phyloP scores from a whole-genome alignment of 352 stramenopile species.

The Phytophthora pisi region DNA sequence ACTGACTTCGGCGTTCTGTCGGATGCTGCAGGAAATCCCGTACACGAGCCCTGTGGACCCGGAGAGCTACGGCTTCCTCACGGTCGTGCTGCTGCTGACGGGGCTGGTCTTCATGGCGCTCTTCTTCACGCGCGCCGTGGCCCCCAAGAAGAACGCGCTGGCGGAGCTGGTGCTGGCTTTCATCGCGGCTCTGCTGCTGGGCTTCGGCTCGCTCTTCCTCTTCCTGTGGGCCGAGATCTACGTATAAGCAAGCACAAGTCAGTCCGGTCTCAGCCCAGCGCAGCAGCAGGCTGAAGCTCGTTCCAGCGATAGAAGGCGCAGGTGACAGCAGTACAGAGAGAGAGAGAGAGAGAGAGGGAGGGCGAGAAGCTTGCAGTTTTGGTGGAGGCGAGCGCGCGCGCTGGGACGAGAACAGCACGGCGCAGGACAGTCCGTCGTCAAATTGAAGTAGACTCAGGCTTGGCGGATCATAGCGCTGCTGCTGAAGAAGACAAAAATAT shows the following conservation, averaged over 20 bases:
- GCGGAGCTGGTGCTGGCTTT: constrained; percentile 73
- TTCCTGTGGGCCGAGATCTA: constrained; percentile 91
- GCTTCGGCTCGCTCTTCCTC: constrained; percentile 85
- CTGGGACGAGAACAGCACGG: not conserved
- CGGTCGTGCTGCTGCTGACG: constrained; percentile 58
- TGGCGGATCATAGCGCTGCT: constrained; percentile 5
- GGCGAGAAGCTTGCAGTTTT: constrained; percentile 22
- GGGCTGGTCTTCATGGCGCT: constrained; percentile 81
- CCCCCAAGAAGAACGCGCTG: constrained; percentile 79
- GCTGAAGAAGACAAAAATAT: constrained; percentile 39
- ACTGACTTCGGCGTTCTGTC: not conserved
- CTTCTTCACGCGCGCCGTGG: constrained; percentile 83
- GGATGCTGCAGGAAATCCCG: constrained; percentile 68
- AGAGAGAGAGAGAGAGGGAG: not conserved
- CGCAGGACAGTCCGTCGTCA: constrained; percentile 1
- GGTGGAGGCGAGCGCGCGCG: constrained; percentile 2
- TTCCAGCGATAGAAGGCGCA: constrained; percentile 25
- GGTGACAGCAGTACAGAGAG: not conserved
- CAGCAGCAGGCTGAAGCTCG: constrained; percentile 7
- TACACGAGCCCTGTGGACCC: constrained; percentile 82
- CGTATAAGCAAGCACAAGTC: constrained; percentile 50
- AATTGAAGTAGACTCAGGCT: constrained; percentile 8
- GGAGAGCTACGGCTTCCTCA: constrained; percentile 71
- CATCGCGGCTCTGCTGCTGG: constrained; percentile 73
- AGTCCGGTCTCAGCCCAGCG: constrained; percentile 3